Conservation (phyloP, 169 alveolate genomes). For the Plasmodium gonderi region DNA sequence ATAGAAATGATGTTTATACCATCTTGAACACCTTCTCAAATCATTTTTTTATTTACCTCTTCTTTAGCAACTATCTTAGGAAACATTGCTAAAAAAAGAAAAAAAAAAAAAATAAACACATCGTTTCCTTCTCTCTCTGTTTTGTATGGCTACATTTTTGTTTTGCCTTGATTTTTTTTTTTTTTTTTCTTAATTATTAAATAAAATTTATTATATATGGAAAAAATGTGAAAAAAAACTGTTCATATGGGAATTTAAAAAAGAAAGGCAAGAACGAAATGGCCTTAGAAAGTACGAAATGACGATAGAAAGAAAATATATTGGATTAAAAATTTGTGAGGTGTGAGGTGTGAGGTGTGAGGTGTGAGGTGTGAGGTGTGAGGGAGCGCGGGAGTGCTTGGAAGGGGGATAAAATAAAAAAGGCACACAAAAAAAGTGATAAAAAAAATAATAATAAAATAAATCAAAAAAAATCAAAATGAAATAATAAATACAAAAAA, state of each 20-base stretch:
- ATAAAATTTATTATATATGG: background rate
- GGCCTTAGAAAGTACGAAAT: background rate
- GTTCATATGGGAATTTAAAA: slow-evolving; percentile 9
- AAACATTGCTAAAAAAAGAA: too few relatives aligned
- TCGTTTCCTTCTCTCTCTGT: background rate
- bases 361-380: too few relatives aligned
- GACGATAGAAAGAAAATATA: too few relatives aligned
- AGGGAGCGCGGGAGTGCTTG: too few relatives aligned
- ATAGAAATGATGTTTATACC: too few relatives aligned
- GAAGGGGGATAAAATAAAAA: background rate
- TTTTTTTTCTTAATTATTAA: background rate
- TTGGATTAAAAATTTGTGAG: too few relatives aligned
- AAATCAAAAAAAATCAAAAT: background rate
- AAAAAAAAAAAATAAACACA: too few relatives aligned
- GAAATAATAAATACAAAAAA: background rate
- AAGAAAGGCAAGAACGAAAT: background rate
- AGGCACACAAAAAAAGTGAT: background rate
- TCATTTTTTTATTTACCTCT: too few relatives aligned
- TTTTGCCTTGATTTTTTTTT: background rate
- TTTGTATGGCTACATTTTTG: background rate
- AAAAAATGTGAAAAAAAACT: background rate
- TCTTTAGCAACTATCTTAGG: too few relatives aligned
- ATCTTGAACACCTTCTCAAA: too few relatives aligned
- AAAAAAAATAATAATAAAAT: background rate
- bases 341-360: too few relatives aligned